Conservation (phyloP, 805 yeast genomes). For the Suhomyces kilbournensis region DNA sequence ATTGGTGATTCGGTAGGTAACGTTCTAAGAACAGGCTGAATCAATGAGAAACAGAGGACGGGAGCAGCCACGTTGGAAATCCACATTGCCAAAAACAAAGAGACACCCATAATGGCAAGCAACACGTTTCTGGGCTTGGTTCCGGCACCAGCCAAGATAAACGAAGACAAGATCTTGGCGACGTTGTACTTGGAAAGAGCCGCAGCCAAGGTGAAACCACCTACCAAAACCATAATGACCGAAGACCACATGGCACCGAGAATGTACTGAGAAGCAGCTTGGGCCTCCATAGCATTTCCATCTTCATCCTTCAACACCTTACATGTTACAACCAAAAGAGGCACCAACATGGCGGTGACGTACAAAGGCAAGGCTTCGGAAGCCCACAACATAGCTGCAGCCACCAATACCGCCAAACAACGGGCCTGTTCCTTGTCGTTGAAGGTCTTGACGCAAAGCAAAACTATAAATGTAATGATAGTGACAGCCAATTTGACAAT, state of each 20-base stretch:
- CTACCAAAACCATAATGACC: slow-evolving; percentile 81
- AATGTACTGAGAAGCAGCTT: slow-evolving; percentile 74
- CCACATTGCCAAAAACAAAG: slow-evolving; percentile 89
- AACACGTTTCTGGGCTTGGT: slow-evolving; percentile 77
- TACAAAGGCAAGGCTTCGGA: slow-evolving; percentile 50
- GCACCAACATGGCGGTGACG: slow-evolving; percentile 48
- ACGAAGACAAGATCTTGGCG: slow-evolving; percentile 82
- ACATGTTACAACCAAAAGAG: slow-evolving; percentile 45
- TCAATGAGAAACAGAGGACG: slow-evolving; percentile 83
- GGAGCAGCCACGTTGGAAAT: slow-evolving; percentile 98
- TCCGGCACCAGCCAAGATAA: slow-evolving; percentile 78
- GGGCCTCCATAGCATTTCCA: slow-evolving; percentile 53
- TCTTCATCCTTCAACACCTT: slow-evolving; percentile 47
- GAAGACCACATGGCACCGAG: slow-evolving; percentile 93
- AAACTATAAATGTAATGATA: slow-evolving; percentile 49
- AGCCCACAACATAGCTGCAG: slow-evolving; percentile 52
- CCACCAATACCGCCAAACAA: slow-evolving; percentile 65
- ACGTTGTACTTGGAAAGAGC: slow-evolving; percentile 88
- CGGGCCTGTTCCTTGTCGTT: slow-evolving; percentile 64
- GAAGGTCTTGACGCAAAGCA: slow-evolving; percentile 56
- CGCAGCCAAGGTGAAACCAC: slow-evolving; percentile 94
- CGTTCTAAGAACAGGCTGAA: slow-evolving; percentile 85
- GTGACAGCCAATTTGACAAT: slow-evolving; percentile 48
- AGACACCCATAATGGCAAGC: slow-evolving; percentile 79
- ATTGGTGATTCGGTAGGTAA: slow-evolving; percentile 75